phyloP scores from a whole-genome alignment of 2,329 filamentous ascomycete species.

The Pleomassaria siparia region DNA sequence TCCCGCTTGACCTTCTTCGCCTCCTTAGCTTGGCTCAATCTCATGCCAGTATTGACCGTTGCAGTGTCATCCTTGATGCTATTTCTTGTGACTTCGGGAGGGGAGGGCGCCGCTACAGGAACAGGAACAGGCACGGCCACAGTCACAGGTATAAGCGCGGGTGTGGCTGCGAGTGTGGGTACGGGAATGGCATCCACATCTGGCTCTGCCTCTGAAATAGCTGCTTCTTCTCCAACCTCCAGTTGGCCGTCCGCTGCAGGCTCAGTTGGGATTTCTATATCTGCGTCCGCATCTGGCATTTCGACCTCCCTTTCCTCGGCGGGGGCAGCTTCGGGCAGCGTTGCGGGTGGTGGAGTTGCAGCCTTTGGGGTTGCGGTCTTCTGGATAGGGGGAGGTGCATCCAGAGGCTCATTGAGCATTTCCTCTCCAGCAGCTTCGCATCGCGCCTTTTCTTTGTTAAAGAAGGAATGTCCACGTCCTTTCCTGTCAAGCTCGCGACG shows the following conservation, averaged over 20 bases:
- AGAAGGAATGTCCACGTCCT: slow-evolving; percentile 56
- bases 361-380: not conserved
- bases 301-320: slow-evolving; percentile 1
- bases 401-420: slow-evolving; percentile 61
- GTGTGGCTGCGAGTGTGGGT: not conserved
- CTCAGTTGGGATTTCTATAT: slow-evolving; percentile 4
- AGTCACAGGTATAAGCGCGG: too few species aligned
- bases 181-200: not conserved
- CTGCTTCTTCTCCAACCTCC: slow-evolving; percentile 7
- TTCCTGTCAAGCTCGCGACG: slow-evolving; percentile 72
- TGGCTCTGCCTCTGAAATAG: slow-evolving; percentile 1
- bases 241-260: not conserved
- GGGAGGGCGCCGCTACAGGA: not conserved
- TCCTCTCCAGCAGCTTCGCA: slow-evolving; percentile 63
- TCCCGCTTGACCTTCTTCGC: slow-evolving; percentile 74
- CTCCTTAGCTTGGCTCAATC: slow-evolving; percentile 77
- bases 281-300: not conserved
- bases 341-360: slow-evolving; percentile 14
- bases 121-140: too few species aligned
- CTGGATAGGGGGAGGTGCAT: slow-evolving; percentile 26
- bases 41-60: slow-evolving; percentile 72
- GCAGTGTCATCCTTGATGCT: slow-evolving; percentile 59
- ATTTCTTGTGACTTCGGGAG: slow-evolving; percentile 13
- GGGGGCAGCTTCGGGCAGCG: slow-evolving; percentile 12
- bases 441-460: slow-evolving; percentile 58